Percentiles rank a stretch among this genome's conserved stretches.
Evolutionary conservation across 2,329 filamentous ascomycete genomes (phyloP).

Genomic region (Exophiala phaeomuriformis): DNA sequence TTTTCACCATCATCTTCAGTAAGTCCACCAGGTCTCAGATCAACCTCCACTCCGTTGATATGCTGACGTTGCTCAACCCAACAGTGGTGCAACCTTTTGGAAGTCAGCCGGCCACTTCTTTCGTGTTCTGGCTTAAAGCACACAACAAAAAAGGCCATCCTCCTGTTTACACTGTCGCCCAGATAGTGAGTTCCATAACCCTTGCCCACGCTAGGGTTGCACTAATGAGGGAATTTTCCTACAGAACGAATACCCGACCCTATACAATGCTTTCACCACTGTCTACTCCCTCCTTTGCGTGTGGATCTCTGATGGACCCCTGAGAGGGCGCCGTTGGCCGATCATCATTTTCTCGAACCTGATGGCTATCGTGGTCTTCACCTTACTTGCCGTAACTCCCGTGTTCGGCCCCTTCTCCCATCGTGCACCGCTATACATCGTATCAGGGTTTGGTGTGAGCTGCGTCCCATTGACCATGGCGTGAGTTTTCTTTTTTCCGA

Average conservation of each 20-base stretch:
- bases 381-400: conserved; percentile 13
- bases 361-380: conserved; percentile 12
- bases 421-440: conserved; percentile 16
- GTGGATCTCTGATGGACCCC: conserved; percentile 16
- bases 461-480: conserved; percentile 18
- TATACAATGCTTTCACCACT: conserved; percentile 15
- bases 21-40: not conserved
- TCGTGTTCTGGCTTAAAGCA: conserved; percentile 19
- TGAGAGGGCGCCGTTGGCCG: conserved; percentile 14
- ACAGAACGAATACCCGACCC: conserved; percentile 18
- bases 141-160: conserved; percentile 19
- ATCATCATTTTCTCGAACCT: conserved; percentile 15
- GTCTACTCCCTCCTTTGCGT: conserved; percentile 12
- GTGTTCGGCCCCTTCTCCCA: conserved; percentile 16
- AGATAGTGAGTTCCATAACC: conserved; percentile 9
- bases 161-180: conserved; percentile 11
- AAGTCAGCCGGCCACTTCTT: conserved; percentile 11
- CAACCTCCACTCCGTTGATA: not conserved
- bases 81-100: conserved; percentile 15
- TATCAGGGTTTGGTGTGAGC: conserved; percentile 10
- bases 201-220: not conserved
- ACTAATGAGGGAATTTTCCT: not conserved
- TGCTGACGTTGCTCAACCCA: not conserved
- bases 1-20: conserved; percentile 20
- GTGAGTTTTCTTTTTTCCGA: conserved; percentile 4